Evolutionary conservation across 768 basidiomycete species (phyloP).

Genomic region (Podaxis carcinomalis): DNA sequence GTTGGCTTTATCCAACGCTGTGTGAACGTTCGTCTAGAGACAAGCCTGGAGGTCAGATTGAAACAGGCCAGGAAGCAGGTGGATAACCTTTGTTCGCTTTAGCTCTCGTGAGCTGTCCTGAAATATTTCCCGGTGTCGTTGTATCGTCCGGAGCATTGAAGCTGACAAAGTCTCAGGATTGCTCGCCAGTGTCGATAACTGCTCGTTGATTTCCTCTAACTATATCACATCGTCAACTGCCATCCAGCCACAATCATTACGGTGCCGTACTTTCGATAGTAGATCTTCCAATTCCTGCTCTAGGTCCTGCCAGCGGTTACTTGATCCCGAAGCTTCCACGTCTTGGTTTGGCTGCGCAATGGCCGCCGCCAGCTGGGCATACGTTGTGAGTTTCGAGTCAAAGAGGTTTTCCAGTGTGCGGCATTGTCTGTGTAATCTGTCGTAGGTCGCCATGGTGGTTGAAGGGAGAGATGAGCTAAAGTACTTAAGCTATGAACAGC

Average conservation of each 20-base stretch:
- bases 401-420: slow-evolving; percentile 91
- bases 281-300: slow-evolving; percentile 86
- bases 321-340: slow-evolving; percentile 66
- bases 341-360: slow-evolving; percentile 53
- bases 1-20: slow-evolving; percentile 82
- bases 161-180: slow-evolving; percentile 71
- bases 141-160: slow-evolving; percentile 84
- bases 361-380: slow-evolving; percentile 77
- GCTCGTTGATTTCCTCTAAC: slow-evolving; percentile 86
- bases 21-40: slow-evolving; percentile 64
- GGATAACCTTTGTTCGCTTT: slow-evolving; percentile 72
- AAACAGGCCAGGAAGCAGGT: background rate
- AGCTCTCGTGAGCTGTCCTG: slow-evolving; percentile 87
- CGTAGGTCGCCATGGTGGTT: slow-evolving; percentile 68
- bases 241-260: background rate
- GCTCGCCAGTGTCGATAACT: slow-evolving; percentile 63
- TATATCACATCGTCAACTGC: slow-evolving; percentile 27
- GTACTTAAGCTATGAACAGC: background rate
- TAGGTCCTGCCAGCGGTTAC: slow-evolving; percentile 74
- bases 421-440: slow-evolving; percentile 86
- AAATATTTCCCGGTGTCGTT: slow-evolving; percentile 86
- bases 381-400: slow-evolving; percentile 86
- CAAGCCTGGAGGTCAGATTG: background rate
- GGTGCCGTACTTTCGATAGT: slow-evolving; percentile 64
- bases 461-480: background rate